Base-by-base conservation (phyloP, 768 basidiomycete genomes). In the Tylopilus subfusipes region DNA sequence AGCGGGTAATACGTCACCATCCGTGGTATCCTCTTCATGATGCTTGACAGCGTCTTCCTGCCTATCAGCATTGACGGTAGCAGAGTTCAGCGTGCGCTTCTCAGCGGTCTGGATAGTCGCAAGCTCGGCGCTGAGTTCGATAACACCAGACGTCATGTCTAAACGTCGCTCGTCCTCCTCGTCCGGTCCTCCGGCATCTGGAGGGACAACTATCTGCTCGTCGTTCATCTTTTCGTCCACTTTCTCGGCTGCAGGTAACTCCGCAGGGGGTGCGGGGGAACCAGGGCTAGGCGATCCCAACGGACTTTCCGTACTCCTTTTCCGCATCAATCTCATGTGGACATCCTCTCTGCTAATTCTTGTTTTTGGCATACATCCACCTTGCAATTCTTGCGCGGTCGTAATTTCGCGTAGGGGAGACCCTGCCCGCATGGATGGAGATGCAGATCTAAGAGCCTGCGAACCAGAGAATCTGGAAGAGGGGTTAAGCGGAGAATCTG, bases 311-410 rank as follows among this genome's bases (percentile, higher is more conserved):
- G 68, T 63, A 40, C 78, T 80, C 53, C 74, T 68, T 58, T 76
- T 73, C 46, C 71, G 73, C 64, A 77, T 59, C 48, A 84, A 63
- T 33, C 80, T 74, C 49, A 76, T 70, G 54, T 80, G 76, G 19
- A 86, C 76, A 45, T 80, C 79, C 50, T 82, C 82, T 27, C 77
- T 76, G 49, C 72, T 82, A 53, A 85, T 82, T 42, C 81, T 73
- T 24, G 72, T 73, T 48, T 73, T 75, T 3, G 59, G 67, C 60
- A 31, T 56, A 61, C 61, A 61, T 4, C 48, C 59, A 24, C 44
- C 42, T 29, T 60, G 57, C 19, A 61, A 40, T 6, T 66, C 66
- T 42, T 64, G 66, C 5, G 53, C 52, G 29, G 58, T 67, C n/a
- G 58, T 52, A 2, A 36, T 48, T 33, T 65, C 67, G 11, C 63